These are phyloP conservation scores for Baudoinia panamericana DNA, from an alignment of 495 filamentous ascomycete species.

Conservation along the genomic window DNA sequence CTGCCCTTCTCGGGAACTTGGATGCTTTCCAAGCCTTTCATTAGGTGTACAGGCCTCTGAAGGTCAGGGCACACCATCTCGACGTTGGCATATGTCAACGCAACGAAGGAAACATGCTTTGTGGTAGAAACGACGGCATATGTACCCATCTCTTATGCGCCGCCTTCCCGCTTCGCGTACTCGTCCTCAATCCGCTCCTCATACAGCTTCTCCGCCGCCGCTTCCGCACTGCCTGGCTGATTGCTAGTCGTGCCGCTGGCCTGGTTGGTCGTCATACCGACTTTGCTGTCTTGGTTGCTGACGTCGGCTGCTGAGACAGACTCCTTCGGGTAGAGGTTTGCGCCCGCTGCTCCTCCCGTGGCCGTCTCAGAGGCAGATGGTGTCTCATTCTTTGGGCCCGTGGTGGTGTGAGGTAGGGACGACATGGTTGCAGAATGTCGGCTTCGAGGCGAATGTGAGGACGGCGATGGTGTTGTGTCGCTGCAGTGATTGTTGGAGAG, in stretches of 20 bases:
- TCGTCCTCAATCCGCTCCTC: slow-evolving; percentile 23
- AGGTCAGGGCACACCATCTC: too few relatives aligned
- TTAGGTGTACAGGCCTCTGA: too few relatives aligned
- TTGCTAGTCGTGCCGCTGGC: slow-evolving; percentile 1
- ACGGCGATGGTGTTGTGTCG: too few relatives aligned
- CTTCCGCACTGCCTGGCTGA: slow-evolving; percentile 14
- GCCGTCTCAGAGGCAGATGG: slow-evolving; percentile 15
- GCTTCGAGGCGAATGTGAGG: too few relatives aligned
- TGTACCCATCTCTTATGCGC: slow-evolving; percentile 15
- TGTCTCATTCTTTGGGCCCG: slow-evolving; percentile 8
- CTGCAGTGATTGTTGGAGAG: too few relatives aligned
- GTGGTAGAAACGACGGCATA: background rate
- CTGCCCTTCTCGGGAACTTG: too few relatives aligned
- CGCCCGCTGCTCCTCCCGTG: background rate
- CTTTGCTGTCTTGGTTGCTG: background rate
- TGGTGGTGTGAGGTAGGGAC: slow-evolving; percentile 5
- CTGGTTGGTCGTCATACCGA: slow-evolving; percentile 9
- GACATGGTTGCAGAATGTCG: slow-evolving; percentile 3
- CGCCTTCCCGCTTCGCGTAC: slow-evolving; percentile 23
- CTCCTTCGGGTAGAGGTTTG: slow-evolving; percentile 5
- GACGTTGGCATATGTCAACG: too few relatives aligned
- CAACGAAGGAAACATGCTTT: background rate
- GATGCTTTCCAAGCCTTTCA: too few relatives aligned
- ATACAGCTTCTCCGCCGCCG: slow-evolving; percentile 20
- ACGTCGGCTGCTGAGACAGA: slow-evolving; percentile 4